Base-by-base conservation (phyloP, 2,329 filamentous ascomycete genomes). In the Scedosporium dehoogii region DNA sequence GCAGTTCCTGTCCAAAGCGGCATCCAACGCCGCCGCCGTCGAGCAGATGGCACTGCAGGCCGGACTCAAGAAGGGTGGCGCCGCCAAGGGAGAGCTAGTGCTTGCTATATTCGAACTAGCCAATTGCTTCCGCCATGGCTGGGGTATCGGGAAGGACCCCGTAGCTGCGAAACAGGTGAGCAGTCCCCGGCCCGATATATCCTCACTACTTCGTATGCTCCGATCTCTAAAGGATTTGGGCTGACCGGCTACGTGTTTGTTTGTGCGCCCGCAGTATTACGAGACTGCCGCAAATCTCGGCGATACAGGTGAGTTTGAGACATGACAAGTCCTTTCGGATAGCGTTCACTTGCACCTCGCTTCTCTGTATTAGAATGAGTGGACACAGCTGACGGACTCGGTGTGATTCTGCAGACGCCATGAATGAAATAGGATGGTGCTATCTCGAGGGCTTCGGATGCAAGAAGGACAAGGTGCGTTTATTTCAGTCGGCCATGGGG, bases 381-480 rank as follows among this genome's bases (percentile, higher is more conserved):
- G 16, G 18, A 4, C 12, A 58, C 9, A 55, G 60, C 53, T 62
- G 51, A 62, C 21, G 38, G 41, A 14, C 21, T 38, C n/a, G 38
- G 33, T 23, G 18, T 42, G 57, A 38, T 16, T 57, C n/a, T 62
- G 64, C 68, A 86, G 94, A 99, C 78, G 94, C 92, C 63, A 96
- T 97, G 92, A 96, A 97, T 72, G 93, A 97, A 75, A 88, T 88
- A 61, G 94, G 87, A 42, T 96, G 92, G 91, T 99, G 94, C 78
- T 97, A 94, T 80, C 75, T 96, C 29, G 89, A 97, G 72, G 94
- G 94, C n/a, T 96, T 96, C 75, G 94, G 94, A 41, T 93, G 92
- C 71, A 94, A 92, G 75, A 99, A 97, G 75, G 92, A 99, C 79
- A 97, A 96, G 90, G 93, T 97, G 81, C 76, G 90, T 84, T 65